These are phyloP conservation scores for Diaporthe destruens DNA, from an alignment of 2,329 filamentous ascomycete genomes.

Conservation along the genomic window DNA sequence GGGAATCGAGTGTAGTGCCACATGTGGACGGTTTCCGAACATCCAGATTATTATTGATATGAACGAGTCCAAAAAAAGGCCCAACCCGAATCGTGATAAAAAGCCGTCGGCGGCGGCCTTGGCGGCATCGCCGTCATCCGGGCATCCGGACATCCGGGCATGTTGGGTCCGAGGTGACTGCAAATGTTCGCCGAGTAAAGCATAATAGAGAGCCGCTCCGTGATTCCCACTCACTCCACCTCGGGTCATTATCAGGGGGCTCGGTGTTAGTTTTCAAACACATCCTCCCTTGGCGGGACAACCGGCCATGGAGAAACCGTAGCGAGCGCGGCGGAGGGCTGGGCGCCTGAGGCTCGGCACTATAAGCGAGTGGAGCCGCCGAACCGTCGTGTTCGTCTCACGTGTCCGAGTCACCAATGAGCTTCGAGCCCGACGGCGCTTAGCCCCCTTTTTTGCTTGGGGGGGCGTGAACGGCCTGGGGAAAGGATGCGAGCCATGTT, in stretches of 20 bases:
- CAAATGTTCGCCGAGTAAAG: neutral
- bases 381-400: neutral
- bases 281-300: slow-evolving; percentile 17
- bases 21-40: neutral
- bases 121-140: no score
- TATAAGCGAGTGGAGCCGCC: slow-evolving; percentile 15
- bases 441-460: slow-evolving; percentile 10
- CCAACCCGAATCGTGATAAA: neutral
- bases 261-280: slow-evolving; percentile 25
- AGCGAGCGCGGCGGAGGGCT: neutral
- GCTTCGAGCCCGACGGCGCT: neutral
- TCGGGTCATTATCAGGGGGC: neutral
- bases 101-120: no score
- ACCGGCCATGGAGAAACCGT: slow-evolving; percentile 19
- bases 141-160: neutral
- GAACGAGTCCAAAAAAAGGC: neutral
- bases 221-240: neutral
- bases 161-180: neutral
- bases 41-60: neutral
- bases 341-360: slow-evolving; percentile 27
- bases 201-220: neutral
- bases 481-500: neutral
- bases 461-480: neutral
- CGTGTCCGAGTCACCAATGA: neutral
- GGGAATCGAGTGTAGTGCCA: neutral